These are phyloP conservation scores for Citrullus amarus DNA, from an alignment of 306 rosid species.

Conservation along the genomic window DNA sequence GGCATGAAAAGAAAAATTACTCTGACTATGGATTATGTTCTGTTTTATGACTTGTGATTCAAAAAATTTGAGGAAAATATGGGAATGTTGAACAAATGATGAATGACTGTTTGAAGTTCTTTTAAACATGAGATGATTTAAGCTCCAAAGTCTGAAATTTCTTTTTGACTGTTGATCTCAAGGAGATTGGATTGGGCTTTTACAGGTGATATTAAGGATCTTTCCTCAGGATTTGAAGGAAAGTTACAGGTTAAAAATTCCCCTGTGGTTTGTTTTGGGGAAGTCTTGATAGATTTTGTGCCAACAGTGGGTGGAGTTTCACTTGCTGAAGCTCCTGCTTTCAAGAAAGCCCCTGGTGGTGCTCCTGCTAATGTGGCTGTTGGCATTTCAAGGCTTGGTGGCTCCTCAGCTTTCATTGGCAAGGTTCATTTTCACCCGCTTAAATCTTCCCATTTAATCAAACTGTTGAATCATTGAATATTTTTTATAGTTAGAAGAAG, in stretches of 20 bases:
- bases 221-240: constrained; percentile 6
- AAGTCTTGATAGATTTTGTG: constrained; percentile 55
- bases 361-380: constrained; percentile 98
- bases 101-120: not conserved
- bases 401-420: constrained; percentile 74
- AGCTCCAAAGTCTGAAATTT: not conserved
- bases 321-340: constrained; percentile 88
- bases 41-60: not conserved
- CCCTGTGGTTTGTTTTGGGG: constrained; percentile 56
- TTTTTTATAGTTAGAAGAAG: not conserved
- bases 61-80: not conserved
- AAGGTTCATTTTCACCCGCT: constrained; percentile 35
- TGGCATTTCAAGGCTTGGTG: constrained; percentile 69
- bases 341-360: constrained; percentile 88
- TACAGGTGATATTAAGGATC: constrained; percentile 26
- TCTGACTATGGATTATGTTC: not conserved
- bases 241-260: constrained; percentile 18
- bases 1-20: not conserved
- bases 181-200: constrained; percentile 7
- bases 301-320: constrained; percentile 84
- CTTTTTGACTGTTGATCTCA: constrained; percentile 12
- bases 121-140: not conserved
- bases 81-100: not conserved
- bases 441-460: not conserved
- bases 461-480: not conserved